phyloP scores from a whole-genome alignment of 2,329 filamentous ascomycete species.

The Colletotrichum paranaense region DNA sequence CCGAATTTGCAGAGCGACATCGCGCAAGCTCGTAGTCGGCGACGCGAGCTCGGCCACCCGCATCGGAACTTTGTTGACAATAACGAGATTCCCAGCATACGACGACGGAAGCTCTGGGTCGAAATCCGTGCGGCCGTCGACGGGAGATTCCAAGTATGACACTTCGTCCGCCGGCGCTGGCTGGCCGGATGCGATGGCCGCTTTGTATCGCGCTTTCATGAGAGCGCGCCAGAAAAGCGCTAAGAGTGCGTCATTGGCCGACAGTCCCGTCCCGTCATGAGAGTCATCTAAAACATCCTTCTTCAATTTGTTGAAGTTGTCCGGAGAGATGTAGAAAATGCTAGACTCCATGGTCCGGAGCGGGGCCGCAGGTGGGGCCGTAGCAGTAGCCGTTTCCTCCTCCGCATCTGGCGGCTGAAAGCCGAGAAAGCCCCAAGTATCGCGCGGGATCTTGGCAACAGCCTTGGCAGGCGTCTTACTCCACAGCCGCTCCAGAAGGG shows the following conservation, averaged over 20 bases:
- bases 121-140: constrained; percentile 45
- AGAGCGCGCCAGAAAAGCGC: constrained; percentile 53
- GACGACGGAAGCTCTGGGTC: constrained; percentile 42
- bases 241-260: constrained; percentile 51
- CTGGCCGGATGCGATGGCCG: constrained; percentile 40
- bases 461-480: constrained; percentile 40
- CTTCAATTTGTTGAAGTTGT: constrained; percentile 43
- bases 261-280: constrained; percentile 40
- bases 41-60: constrained; percentile 42
- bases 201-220: constrained; percentile 47
- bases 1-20: constrained; percentile 40
- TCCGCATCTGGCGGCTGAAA: constrained; percentile 36
- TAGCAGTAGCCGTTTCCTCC: background rate
- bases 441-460: constrained; percentile 37
- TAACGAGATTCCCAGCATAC: constrained; percentile 43
- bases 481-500: constrained; percentile 42
- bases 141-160: constrained; percentile 48
- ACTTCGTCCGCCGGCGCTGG: constrained; percentile 39
- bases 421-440: constrained; percentile 40
- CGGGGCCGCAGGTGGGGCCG: background rate
- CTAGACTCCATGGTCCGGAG: constrained; percentile 7
- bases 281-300: constrained; percentile 42
- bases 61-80: constrained; percentile 43
- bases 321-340: constrained; percentile 18
- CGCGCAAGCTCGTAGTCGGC: constrained; percentile 39